Percentiles rank a stretch among this genome's conserved stretches.
phyloP scores from a whole-genome alignment of 306 rosid genomes.

The Betula pendula region DNA sequence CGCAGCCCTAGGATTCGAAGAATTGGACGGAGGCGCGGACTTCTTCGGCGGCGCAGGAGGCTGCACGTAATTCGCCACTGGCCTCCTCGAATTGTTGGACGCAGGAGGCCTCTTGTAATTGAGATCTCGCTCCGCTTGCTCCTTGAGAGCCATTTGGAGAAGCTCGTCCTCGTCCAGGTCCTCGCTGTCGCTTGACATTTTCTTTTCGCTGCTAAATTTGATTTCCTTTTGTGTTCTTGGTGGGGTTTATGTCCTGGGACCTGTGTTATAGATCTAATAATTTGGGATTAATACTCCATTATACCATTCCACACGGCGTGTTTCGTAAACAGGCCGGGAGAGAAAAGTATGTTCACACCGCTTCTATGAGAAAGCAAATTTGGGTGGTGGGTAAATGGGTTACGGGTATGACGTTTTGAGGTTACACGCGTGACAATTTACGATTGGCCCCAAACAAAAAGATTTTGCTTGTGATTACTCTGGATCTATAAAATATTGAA shows the following conservation, averaged over 20 bases:
- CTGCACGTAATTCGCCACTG: conserved; percentile 92
- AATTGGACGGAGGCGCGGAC: conserved; percentile 20
- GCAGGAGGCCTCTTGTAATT: conserved; percentile 57
- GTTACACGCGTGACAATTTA: too few species aligned
- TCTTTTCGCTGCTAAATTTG: neutral
- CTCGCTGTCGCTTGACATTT: conserved; percentile 90
- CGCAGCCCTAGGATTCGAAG: conserved; percentile 11
- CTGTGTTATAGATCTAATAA: neutral
- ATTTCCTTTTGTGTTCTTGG: neutral
- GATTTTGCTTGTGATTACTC: too few species aligned
- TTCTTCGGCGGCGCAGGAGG: conserved; percentile 55
- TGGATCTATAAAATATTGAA: too few species aligned
- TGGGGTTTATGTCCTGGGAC: neutral
- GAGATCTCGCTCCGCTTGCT: conserved; percentile 78
- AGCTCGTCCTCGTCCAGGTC: conserved; percentile 86
- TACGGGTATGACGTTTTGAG: too few species aligned
- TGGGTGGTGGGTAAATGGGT: too few species aligned
- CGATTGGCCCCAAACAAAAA: too few species aligned
- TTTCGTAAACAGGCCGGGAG: too few species aligned
- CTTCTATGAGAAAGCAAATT: too few species aligned
- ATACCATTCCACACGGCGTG: too few species aligned
- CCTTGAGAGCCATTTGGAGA: conserved; percentile 91
- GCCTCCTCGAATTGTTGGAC: conserved; percentile 49
- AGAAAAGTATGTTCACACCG: too few species aligned
- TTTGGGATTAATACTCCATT: too few species aligned